phyloP scores from a whole-genome alignment of 2,329 filamentous ascomycete genomes.

The Diaporthe eres region DNA sequence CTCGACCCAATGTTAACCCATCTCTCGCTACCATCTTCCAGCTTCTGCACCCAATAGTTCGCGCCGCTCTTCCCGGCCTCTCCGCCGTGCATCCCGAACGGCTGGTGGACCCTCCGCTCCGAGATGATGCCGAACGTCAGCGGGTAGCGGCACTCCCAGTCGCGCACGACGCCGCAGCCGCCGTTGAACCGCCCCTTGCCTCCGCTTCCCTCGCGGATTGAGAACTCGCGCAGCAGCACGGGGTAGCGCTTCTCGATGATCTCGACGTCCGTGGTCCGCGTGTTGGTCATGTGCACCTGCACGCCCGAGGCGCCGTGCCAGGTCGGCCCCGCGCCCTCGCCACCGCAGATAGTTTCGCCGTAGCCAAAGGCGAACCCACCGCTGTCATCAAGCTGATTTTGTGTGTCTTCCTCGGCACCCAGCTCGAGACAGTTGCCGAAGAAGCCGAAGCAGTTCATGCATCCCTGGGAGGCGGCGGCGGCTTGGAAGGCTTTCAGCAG shows the following conservation, averaged over 20 bases:
- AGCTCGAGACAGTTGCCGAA: conserved; percentile 43
- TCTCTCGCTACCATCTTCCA: conserved; percentile 45
- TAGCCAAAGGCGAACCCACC: conserved; percentile 42
- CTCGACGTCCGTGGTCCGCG: conserved; percentile 48
- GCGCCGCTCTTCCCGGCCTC: conserved; percentile 45
- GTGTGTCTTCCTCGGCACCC: conserved; percentile 44
- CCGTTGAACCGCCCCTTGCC: conserved; percentile 49
- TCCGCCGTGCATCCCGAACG: conserved; percentile 53
- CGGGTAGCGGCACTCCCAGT: conserved; percentile 51
- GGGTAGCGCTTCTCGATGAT: conserved; percentile 53
- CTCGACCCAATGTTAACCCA: conserved; percentile 50
- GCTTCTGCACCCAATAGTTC: conserved; percentile 49
- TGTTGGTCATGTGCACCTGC: conserved; percentile 50
- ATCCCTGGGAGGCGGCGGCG: conserved; percentile 42
- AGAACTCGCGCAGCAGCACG: conserved; percentile 50
- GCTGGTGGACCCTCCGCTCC: conserved; percentile 51
- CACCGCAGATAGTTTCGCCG: conserved; percentile 51
- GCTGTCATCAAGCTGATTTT: conserved; percentile 11
- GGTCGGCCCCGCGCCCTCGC: conserved; percentile 49
- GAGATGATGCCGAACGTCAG: conserved; percentile 54
- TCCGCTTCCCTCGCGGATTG: conserved; percentile 48
- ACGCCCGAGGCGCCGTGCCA: conserved; percentile 49
- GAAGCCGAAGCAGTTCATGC: conserved; percentile 44
- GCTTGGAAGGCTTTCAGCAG: conserved; percentile 44
- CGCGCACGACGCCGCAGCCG: conserved; percentile 51